A percentile compares a stretch with the other conserved stretches of the same genome.
Evolutionary conservation across 441 rosid genomes (phyloP).

Genomic region (Erysimum pusillum): DNA sequence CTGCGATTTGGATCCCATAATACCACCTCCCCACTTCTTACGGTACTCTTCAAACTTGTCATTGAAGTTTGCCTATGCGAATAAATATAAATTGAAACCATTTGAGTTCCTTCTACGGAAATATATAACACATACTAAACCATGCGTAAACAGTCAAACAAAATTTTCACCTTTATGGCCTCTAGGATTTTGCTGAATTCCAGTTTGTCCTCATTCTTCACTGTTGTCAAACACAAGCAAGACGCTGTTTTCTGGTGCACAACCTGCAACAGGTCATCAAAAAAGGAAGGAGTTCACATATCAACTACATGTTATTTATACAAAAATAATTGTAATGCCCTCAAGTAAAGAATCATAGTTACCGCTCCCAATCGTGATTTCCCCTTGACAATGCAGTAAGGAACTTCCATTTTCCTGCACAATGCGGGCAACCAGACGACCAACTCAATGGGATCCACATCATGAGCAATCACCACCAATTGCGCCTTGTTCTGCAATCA

Average conservation of each 20-base stretch:
- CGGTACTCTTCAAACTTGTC: constrained; percentile 89
- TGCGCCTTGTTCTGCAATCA: constrained; percentile 98
- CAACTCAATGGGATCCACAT: constrained; percentile 92
- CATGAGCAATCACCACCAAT: constrained; percentile 90
- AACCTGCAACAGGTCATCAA: too few relatives aligned
- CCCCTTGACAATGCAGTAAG: constrained; percentile 93
- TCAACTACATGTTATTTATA: too few relatives aligned
- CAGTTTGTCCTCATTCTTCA: constrained; percentile 83
- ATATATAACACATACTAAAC: too few relatives aligned
- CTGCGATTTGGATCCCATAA: constrained; percentile 93
- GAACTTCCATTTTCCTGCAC: constrained; percentile 96
- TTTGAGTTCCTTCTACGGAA: too few relatives aligned
- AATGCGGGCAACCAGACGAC: constrained; percentile 94
- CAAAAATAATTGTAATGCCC: too few relatives aligned
- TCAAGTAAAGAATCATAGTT: constrained; percentile 17
- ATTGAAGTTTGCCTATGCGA: constrained; percentile 89
- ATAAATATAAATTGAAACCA: too few relatives aligned
- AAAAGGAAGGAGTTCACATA: too few relatives aligned
- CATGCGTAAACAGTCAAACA: too few relatives aligned
- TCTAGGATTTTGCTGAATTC: constrained; percentile 85
- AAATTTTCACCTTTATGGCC: too few relatives aligned
- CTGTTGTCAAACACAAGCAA: constrained; percentile 80
- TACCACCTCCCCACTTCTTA: constrained; percentile 96
- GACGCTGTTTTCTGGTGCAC: constrained; percentile 93
- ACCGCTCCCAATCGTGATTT: constrained; percentile 92